Conservation (phyloP, 345 rosid genomes). For the Streptanthus diversifolius region DNA sequence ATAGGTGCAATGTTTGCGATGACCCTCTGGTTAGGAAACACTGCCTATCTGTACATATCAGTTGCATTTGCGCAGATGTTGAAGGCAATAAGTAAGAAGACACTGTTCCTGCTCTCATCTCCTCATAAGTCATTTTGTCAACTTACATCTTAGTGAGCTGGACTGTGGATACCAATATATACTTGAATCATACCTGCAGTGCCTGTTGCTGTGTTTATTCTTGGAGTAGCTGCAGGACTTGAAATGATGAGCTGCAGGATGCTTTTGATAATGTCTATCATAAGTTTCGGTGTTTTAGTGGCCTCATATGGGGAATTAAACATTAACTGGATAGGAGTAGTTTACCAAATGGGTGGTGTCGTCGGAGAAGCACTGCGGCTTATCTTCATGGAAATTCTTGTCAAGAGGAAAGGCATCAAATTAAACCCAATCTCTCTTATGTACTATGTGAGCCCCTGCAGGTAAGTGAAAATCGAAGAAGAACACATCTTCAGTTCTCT, state of each 20-base stretch:
- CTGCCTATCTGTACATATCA: slow-evolving; percentile 93
- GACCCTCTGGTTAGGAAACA: slow-evolving; percentile 99
- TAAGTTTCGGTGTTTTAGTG: slow-evolving; percentile 92
- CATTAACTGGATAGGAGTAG: slow-evolving; percentile 97
- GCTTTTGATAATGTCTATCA: slow-evolving; percentile 91
- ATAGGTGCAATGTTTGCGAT: slow-evolving; percentile 96
- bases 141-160: neutral
- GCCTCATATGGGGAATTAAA: slow-evolving; percentile 93
- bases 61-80: slow-evolving; percentile 97
- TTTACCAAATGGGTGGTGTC: slow-evolving; percentile 99
- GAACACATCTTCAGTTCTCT: slow-evolving; percentile 15
- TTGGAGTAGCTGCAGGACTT: slow-evolving; percentile 93
- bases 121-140: neutral
- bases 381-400: slow-evolving; percentile 92
- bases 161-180: neutral
- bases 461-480: slow-evolving; percentile 42
- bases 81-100: slow-evolving; percentile 91
- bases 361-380: slow-evolving; percentile 88
- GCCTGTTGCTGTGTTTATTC: slow-evolving; percentile 95
- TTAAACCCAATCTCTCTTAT: slow-evolving; percentile 83
- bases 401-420: slow-evolving; percentile 91
- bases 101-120: neutral
- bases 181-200: slow-evolving; percentile 58
- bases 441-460: slow-evolving; percentile 99
- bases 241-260: slow-evolving; percentile 92